Conservation (phyloP, 495 filamentous ascomycete species). For the Daldinia concentrica region DNA sequence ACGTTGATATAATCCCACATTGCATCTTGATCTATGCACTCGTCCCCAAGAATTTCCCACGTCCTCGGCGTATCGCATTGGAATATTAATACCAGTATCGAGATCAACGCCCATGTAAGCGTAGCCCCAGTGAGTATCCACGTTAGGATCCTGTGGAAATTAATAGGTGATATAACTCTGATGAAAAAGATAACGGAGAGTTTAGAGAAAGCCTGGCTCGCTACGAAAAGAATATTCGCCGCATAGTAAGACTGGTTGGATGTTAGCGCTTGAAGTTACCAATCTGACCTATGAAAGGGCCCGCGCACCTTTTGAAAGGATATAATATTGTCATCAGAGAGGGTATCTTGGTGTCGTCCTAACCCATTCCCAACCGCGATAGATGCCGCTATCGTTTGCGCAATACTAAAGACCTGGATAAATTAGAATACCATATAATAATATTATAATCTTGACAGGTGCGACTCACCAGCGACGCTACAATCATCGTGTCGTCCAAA, state of each 20-base stretch:
- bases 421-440: background rate
- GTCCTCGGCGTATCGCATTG: background rate
- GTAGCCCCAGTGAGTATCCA: background rate
- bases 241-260: background rate
- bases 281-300: background rate
- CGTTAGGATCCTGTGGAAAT: slow-evolving; percentile 2
- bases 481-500: slow-evolving; percentile 5
- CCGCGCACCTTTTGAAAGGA: slow-evolving; percentile 2
- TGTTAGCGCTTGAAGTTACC: background rate
- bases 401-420: background rate
- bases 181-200: slow-evolving; percentile 10
- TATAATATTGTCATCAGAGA: slow-evolving; percentile 2
- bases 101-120: background rate
- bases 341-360: slow-evolving; percentile 2
- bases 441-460: background rate
- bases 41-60: background rate
- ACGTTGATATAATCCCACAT: slow-evolving; percentile 13
- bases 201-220: slow-evolving; percentile 12
- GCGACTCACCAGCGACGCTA: slow-evolving; percentile 1
- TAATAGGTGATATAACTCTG: background rate
- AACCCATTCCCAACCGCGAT: slow-evolving; percentile 8
- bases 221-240: slow-evolving; percentile 2
- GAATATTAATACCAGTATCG: background rate
- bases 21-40: background rate
- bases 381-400: slow-evolving; percentile 3